phyloP scores from a whole-genome alignment of 2,329 filamentous ascomycete species.

The Metarhizium humberi region DNA sequence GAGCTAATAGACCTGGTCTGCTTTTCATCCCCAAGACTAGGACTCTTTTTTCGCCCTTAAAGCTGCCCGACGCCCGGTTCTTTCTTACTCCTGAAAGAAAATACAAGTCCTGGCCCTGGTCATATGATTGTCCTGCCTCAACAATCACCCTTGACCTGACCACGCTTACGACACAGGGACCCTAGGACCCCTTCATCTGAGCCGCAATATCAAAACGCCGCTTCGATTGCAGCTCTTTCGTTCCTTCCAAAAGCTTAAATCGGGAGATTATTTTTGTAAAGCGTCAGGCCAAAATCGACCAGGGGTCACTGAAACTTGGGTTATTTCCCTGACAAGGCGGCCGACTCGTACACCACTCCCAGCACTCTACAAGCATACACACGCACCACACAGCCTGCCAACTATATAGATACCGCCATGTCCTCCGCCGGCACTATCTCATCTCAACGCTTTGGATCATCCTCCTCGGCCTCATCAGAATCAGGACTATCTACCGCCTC shows the following conservation, averaged over 20 bases:
- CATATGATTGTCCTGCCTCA: neutral
- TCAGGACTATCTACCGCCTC: constrained; percentile 29
- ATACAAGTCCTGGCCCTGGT: neutral
- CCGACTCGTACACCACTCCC: neutral
- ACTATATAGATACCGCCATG: constrained; percentile 5
- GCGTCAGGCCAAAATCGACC: neutral
- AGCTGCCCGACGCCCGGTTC: neutral
- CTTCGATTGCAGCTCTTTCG: neutral
- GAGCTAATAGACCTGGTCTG: neutral
- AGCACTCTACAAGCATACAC: neutral
- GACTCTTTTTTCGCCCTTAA: neutral
- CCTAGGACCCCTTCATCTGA: neutral
- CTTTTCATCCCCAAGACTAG: neutral
- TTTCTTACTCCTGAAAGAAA: neutral
- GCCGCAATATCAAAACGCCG: neutral
- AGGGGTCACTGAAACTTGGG: neutral
- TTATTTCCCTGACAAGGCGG: neutral
- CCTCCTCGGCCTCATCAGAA: constrained; percentile 26
- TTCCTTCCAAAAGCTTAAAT: neutral
- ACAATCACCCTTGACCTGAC: neutral
- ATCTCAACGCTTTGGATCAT: constrained; percentile 12
- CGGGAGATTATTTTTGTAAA: neutral
- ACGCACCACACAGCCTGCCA: neutral
- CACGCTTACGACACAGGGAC: neutral
- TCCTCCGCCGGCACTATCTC: constrained; percentile 8